Base-by-base conservation (phyloP, 257 asterid species). In the Pogostemon cablin region DNA sequence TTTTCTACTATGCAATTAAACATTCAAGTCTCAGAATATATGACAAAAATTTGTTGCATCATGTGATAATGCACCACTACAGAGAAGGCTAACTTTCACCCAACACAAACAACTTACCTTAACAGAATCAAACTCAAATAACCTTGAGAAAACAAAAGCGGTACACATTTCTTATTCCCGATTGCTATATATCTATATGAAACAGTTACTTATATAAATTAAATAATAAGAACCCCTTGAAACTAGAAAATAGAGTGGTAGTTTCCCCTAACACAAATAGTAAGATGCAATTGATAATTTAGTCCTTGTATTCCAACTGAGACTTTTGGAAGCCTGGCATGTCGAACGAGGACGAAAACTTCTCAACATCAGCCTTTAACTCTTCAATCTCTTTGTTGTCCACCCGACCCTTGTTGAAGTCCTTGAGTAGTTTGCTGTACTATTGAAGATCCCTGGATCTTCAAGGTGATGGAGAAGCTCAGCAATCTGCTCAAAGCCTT, bases 401-500 rank as follows among this genome's bases (percentile, higher is more conserved):
- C 41, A 81, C 91, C 67, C 89, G 79, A 3, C 96, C 99, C 79
- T 91, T 91, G 88, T 91, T 89, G 83, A 91, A 93, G 90, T 93
- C 98, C 88, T 91, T 93, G 75, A 93, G 76, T 55, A 93, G 89
- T 74, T 91, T 93, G 9, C 99, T 96, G 41, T 85, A 73, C 73
- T 91, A 96, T 75, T 93, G 17, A 15, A 15, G 17, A 15, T 15
- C 17, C 86, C 66, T 93, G 98, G 79, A 91, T 86, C 79, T 87
- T 91, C 89, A 93, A 75, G 73, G 96, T 89, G 81, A 83, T 91
- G 99, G 15, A 93, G 97, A 78, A 91, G 91, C 75, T 93, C 99
- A 2, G 84, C 96, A 4, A 93, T 91, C 85, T 89, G 89, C 87
- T 93, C 99, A 20, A 91, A 93, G 90, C 91, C 99, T 83, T 93